Conservation (phyloP, 129 eudicot species). For the Centrapalus pauciflorus region DNA sequence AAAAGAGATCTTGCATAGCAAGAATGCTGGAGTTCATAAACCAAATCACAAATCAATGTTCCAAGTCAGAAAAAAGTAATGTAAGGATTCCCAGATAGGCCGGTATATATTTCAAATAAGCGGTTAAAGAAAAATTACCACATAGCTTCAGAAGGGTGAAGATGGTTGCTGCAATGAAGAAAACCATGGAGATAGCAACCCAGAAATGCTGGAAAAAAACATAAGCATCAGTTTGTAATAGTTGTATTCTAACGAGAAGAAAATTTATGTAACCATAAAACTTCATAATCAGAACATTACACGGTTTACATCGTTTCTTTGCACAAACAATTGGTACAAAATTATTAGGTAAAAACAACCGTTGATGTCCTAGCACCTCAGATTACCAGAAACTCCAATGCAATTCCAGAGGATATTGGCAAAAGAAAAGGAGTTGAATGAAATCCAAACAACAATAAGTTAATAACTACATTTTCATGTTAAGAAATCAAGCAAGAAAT, state of each 20-base stretch:
- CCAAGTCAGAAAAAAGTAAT: background rate
- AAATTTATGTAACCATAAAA: background rate
- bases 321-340: slow-evolving; percentile 1
- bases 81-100: slow-evolving; percentile 7
- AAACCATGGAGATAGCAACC: slow-evolving; percentile 98
- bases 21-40: background rate
- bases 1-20: background rate
- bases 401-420: background rate
- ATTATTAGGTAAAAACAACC: background rate
- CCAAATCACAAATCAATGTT: background rate
- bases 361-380: background rate
- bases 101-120: background rate
- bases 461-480: background rate
- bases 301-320: background rate
- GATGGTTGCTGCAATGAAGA: slow-evolving; percentile 86
- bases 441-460: background rate
- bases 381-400: background rate
- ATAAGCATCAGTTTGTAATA: slow-evolving; percentile 12
- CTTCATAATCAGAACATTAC: background rate
- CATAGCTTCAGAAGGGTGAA: slow-evolving; percentile 77
- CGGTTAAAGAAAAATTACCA: slow-evolving; percentile 36
- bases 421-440: background rate
- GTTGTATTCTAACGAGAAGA: background rate
- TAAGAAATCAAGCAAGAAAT: background rate
- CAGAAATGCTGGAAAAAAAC: slow-evolving; percentile 66